Base-by-base conservation (phyloP, 306 rosid species). In the Sechiopsis laciniata region DNA sequence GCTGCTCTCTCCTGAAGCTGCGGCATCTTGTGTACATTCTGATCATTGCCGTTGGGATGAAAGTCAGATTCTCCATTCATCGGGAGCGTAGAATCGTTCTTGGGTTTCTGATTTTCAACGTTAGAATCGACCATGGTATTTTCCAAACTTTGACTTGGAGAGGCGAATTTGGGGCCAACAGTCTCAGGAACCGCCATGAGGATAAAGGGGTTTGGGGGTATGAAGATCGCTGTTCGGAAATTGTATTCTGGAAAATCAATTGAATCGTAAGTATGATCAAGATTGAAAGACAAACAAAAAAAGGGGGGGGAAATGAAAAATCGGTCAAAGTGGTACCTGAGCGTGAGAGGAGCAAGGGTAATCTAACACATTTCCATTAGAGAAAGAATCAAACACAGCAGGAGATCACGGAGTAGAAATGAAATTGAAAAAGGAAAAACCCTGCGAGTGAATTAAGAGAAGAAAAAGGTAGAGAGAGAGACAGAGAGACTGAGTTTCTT, bases 131-230 rank as follows among this genome's bases (percentile, higher is more conserved):
- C 83, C 63, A 77, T 88, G 66, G 80, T 77, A 73, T 78, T 83
- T 55, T 88, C 90, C 76, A 90, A 78, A 83, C 80, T 86, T 54
- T 88, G 89, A 80, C 74, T 69, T 48, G 74, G 74, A 51, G 74
- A 69, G 17, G 45, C 74, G 74, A 69, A 50, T 69, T 69, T 69
- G 20, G 74, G 56, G 7, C 74, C 74, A 69, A 79, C 97, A 92
- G 85, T 87, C 82, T 92, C 96, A 80, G 91, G 93, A 59, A 92
- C 98, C 64, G 91, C 98, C 98, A 88, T 92, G 84, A 79, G 84
- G 86, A 67, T 65, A 77, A 55, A 71, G 45, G 74, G 46, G 21
- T 22, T 52, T 51, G 19, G 9, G 9, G 73, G 40, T 50, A 50
- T 8, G 22, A 51, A 51, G 59, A 50, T 52, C 26, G 48, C 24